Conservation (phyloP, 1,284 basidiomycete species). For the Bjerkandera adusta region DNA sequence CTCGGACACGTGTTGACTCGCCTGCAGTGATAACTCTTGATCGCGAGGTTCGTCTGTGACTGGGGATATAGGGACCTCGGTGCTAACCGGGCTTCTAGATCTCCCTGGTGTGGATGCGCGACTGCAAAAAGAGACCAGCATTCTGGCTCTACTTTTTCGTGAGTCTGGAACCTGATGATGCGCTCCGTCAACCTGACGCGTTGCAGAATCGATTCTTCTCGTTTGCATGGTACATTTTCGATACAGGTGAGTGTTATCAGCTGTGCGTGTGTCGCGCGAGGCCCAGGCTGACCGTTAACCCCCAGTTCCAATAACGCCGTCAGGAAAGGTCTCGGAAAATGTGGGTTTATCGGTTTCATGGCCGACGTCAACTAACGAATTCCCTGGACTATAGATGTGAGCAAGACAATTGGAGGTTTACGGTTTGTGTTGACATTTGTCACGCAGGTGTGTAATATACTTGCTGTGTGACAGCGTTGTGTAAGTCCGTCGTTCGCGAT, state of each 20-base stretch:
- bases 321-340: too few species aligned
- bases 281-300: too few species aligned
- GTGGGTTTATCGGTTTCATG: too few species aligned
- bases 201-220: slow-evolving; percentile 21
- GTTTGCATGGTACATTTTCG: slow-evolving; percentile 12
- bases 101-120: slow-evolving; percentile 20
- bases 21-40: slow-evolving; percentile 13
- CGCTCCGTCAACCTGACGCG: too few species aligned
- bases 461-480: slow-evolving; percentile 19
- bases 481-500: slow-evolving; percentile 7
- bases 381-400: too few species aligned
- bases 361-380: too few species aligned
- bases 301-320: slow-evolving; percentile 5
- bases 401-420: too few species aligned
- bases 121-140: slow-evolving; percentile 13
- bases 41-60: slow-evolving; percentile 5
- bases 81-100: slow-evolving; percentile 1
- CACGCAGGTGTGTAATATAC: slow-evolving; percentile 20
- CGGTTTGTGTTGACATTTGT: too few species aligned
- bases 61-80: not conserved
- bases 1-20: not conserved
- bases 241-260: slow-evolving; percentile 9
- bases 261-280: too few species aligned
- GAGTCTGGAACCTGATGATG: slow-evolving; percentile 9
- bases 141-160: slow-evolving; percentile 25